Evolutionary conservation across 2,329 filamentous ascomycete genomes (phyloP).

Genomic region (Stagonosporopsis tanaceti): DNA sequence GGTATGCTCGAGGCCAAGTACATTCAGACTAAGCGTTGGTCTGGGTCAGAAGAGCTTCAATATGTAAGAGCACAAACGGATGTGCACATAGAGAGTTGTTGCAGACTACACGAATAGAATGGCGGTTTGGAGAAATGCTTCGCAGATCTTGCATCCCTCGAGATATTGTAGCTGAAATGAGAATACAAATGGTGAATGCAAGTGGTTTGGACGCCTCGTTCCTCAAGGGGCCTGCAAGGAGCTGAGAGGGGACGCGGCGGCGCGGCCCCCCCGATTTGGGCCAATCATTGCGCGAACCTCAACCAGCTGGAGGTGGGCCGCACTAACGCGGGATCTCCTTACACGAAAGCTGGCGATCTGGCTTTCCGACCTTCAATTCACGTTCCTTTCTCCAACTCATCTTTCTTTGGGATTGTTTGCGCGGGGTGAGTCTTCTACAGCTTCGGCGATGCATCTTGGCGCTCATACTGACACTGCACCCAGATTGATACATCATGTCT

Average conservation of each 20-base stretch:
- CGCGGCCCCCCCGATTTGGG: neutral
- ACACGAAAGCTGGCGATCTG: conserved; percentile 34
- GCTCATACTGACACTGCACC: conserved; percentile 25
- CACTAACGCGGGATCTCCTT: conserved; percentile 20
- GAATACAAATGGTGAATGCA: neutral
- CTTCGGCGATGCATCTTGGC: conserved; percentile 2
- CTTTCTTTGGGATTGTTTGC: conserved; percentile 22
- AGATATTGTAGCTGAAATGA: neutral
- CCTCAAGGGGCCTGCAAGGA: conserved; percentile 15
- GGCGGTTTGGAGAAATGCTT: neutral
- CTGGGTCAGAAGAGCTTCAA: neutral
- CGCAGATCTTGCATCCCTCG: neutral
- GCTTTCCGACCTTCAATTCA: conserved; percentile 32
- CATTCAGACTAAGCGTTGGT: neutral
- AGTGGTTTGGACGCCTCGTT: conserved; percentile 1
- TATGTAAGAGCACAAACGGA: neutral
- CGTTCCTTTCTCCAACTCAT: conserved; percentile 25
- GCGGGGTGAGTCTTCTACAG: conserved; percentile 32
- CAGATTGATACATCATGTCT: conserved; percentile 49
- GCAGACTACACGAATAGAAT: neutral
- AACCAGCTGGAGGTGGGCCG: conserved; percentile 13
- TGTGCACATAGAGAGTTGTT: neutral
- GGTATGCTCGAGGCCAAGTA: neutral
- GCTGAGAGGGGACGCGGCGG: conserved; percentile 11
- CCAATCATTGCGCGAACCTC: conserved; percentile 13